A percentile compares a stretch with the other conserved stretches of the same genome.
These are phyloP conservation scores for Sisymbrium irio DNA, from an alignment of 345 rosid genomes.

Conservation along the genomic window DNA sequence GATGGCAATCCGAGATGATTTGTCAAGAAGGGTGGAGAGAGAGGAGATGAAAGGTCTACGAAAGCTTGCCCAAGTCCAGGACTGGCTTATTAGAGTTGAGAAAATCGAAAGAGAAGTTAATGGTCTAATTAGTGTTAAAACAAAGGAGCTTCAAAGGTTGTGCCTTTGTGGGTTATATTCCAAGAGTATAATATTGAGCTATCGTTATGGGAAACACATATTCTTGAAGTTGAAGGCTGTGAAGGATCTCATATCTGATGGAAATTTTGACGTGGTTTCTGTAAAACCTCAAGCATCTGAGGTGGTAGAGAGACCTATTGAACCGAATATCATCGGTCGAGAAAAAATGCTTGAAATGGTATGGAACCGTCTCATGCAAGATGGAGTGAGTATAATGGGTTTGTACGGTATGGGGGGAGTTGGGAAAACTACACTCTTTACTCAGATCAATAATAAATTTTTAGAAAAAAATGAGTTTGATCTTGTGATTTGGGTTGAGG, in stretches of 20 bases:
- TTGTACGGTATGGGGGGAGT: conserved; percentile 7
- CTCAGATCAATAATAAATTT: conserved; percentile 20
- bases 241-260: not conserved
- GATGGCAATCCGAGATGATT: not conserved
- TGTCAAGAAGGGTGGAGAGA: conserved; percentile 5
- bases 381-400: no score
- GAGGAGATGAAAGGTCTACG: not conserved
- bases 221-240: not conserved
- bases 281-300: not conserved
- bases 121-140: not conserved
- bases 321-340: no score
- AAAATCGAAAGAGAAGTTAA: not conserved
- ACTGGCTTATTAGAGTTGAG: conserved; percentile 5
- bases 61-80: not conserved
- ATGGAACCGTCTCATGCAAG: no score
- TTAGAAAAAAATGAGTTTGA: not conserved
- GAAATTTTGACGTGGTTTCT: conserved; percentile 10
- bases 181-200: not conserved
- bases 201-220: not conserved
- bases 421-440: conserved; percentile 34
- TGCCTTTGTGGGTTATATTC: no score
- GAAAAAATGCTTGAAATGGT: no score
- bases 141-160: not conserved
- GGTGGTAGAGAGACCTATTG: no score
- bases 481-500: not conserved